Percentiles rank a stretch among this genome's conserved stretches.
Evolutionary conservation across 169 alveolate genomes (phyloP).

Genomic region (Eimeria acervulina): DNA sequence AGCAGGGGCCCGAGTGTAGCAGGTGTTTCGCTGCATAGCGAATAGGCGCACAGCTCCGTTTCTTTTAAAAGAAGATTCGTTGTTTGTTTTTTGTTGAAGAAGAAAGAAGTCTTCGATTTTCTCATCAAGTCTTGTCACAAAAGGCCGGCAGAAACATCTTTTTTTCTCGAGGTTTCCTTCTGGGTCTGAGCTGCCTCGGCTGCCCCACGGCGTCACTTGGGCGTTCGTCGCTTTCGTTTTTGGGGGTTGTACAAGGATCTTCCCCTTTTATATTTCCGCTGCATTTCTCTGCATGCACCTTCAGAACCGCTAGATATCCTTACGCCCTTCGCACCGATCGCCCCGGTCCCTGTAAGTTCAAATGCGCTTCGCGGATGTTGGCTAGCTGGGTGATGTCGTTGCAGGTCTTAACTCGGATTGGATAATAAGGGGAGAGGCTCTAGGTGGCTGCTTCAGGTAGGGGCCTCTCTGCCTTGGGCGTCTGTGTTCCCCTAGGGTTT

Average conservation of each 20-base stretch:
- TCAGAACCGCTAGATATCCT: background rate
- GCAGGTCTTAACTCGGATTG: background rate
- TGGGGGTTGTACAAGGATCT: background rate
- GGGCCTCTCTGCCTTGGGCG: background rate
- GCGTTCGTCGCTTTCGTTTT: background rate
- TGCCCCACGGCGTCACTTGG: conserved; percentile 17
- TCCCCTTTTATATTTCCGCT: background rate
- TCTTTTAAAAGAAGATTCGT: background rate
- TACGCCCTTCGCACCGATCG: background rate
- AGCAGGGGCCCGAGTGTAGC: conserved; percentile 1
- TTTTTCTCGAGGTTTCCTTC: background rate
- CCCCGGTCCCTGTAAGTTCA: background rate
- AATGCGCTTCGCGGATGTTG: background rate
- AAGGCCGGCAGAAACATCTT: background rate
- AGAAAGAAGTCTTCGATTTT: background rate
- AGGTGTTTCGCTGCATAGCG: background rate
- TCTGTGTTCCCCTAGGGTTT: background rate
- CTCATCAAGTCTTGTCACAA: background rate
- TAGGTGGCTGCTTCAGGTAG: background rate
- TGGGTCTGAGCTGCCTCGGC: conserved; percentile 21
- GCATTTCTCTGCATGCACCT: background rate
- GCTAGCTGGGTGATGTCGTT: background rate
- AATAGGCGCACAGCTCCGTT: background rate
- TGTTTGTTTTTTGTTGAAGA: background rate
- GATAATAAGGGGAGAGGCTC: background rate